Evolutionary conservation across 306 rosid genomes (phyloP), one percentile per base, ranked within the genome.

Genomic region (Oxytropis ochrocephala): DNA sequence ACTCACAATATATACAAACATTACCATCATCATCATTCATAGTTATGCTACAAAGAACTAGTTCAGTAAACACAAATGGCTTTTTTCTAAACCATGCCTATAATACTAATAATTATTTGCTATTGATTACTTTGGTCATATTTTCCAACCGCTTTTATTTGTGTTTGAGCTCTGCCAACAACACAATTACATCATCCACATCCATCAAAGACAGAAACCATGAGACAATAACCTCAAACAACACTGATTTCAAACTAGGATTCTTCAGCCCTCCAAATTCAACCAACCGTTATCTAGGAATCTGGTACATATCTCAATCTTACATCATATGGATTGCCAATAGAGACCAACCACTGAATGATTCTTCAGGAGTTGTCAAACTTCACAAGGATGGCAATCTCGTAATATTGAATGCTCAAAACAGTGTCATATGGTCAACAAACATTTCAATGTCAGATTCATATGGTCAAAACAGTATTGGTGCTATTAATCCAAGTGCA

Each of bases 361-460:
- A 62, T 69, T 73, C 82, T n/a, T 73, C 69, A 12, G 79, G 85
- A 14, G 33, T 73, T 19, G 4, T 67, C 29, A 63, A 19, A 14
- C 73, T 77, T 24, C 56, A 72, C 1, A 55, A 69, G 48, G 74
- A 48, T 24, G 82, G 85, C 3, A 81, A 81, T 47, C 77, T 81
- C 19, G 80, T 63, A 0, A 50, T 77, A 0, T 5, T 82, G 48
- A 44, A 84, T 21, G 65, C 38, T 2, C 13, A 62, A 51, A 75
- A 82, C 2, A 4, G 0, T 2, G 21, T 39, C 1, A 0, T 80
- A 3, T 82, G 92, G 89, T 82, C 87, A 60, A 67, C 89, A 21
- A 77, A 75, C 6, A 2, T 64, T 10, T 7, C 77, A 4, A 0
- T 2, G 0, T 1, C 39, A 5, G 6, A 3, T 72, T 16, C 44